Evolutionary conservation across 1,139 yeast species (phyloP), one percentile per base, ranked within the genome.

Genomic region (Pichia norvegensis): DNA sequence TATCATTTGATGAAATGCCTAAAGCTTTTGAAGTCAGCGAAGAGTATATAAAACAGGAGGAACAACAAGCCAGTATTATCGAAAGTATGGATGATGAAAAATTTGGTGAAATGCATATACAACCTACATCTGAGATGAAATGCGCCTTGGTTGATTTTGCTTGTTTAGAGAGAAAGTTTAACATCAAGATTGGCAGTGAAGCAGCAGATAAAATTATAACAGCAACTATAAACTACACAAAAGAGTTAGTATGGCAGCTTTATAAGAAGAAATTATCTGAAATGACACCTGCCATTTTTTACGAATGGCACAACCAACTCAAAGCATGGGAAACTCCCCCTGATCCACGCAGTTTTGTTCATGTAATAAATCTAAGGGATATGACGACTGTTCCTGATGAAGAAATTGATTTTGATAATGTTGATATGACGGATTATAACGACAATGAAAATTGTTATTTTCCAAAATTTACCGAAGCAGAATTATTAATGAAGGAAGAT

Each of bases 11-110:
- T 22, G 75, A 75, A 4, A 59, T 79, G 25, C 85, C 85, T 1
- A 64, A 68, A 2, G 75, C 81, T 1, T 64, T 65, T 51, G 86
- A 80, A 57, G 71, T 79, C 73, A 69, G 74, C 48, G 67, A 67
- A 19, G 63, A 63, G 20, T 78, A 73, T 60, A 58, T 74, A 2
- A 58, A 60, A 13, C 62, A 73, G 59, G 85, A 79, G 56, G 74
- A 74, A 38, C 57, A 59, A 7, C 54, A 56, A 40, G 55, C 62
- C 3, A 27, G 36, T n/a, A 7, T 29, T 2, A 42, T 46, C n/a
- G 51, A 47, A 29, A 37, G 17, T 29, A 11, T 45, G n/a, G 50
- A 47, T 16, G 42, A 44, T 13, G 14, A 16, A 8, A 40, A 40
- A 7, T 40, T 37, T 33, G 36, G 36, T 33, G 36, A 33, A 16